These are phyloP conservation scores for Vaucheria bursata DNA, from an alignment of 352 stramenopile genomes.

Conservation along the genomic window DNA sequence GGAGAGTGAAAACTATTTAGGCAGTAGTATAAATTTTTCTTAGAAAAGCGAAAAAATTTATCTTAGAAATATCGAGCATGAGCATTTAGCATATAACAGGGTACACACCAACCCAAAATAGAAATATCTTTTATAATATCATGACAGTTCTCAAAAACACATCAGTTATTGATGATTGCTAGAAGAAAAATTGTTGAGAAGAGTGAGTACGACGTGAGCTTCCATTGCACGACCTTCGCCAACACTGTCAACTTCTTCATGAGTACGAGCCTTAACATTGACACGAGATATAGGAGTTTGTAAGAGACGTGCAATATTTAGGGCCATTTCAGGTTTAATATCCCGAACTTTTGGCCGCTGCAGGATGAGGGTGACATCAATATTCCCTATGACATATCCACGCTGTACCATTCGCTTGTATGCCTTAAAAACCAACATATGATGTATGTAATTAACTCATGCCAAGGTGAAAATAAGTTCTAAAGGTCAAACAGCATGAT, in stretches of 20 bases:
- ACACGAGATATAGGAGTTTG: slow-evolving; percentile 57
- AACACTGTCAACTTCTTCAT: slow-evolving; percentile 55
- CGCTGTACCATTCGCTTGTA: slow-evolving; percentile 29
- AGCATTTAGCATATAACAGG: too few relatives aligned
- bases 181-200: slow-evolving; percentile 14
- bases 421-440: not conserved
- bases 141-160: not conserved
- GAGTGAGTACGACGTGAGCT: slow-evolving; percentile 27
- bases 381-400: slow-evolving; percentile 66
- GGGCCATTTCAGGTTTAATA: slow-evolving; percentile 68
- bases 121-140: not conserved
- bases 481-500: not conserved
- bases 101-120: not conserved
- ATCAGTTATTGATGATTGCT: not conserved
- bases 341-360: slow-evolving; percentile 60
- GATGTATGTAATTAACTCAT: not conserved
- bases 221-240: slow-evolving; percentile 33
- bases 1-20: too few relatives aligned
- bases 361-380: slow-evolving; percentile 70
- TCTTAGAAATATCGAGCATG: too few relatives aligned
- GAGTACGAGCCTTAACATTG: slow-evolving; percentile 71
- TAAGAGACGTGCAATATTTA: slow-evolving; percentile 67
- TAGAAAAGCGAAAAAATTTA: too few relatives aligned
- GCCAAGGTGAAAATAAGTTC: not conserved
- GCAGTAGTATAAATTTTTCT: too few relatives aligned